A percentile compares a stretch with the other conserved stretches of the same genome.
Evolutionary conservation across 768 basidiomycete genomes (phyloP).

Genomic region (Lactifluus volemus): DNA sequence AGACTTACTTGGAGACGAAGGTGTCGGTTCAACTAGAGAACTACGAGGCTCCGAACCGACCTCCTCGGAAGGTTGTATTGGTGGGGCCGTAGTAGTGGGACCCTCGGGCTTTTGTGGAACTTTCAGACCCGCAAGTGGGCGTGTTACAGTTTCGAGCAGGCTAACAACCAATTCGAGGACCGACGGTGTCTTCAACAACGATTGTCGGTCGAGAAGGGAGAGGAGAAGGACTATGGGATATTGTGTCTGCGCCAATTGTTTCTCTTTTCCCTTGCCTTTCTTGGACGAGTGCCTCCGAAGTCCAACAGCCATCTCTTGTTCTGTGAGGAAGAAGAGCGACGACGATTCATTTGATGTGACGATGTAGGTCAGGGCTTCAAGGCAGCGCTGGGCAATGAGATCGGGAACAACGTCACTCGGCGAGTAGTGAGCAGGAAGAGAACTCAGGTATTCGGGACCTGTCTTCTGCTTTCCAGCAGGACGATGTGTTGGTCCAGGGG

Average conservation of each 20-base stretch:
- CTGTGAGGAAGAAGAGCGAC: constrained; percentile 89
- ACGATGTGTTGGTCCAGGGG: constrained; percentile 33
- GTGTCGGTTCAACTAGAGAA: not conserved
- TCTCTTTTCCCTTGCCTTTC: constrained; percentile 96
- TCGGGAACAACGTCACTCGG: constrained; percentile 83
- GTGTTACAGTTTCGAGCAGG: constrained; percentile 81
- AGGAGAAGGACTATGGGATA: constrained; percentile 89
- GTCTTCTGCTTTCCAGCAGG: constrained; percentile 64
- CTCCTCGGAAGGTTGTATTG: not conserved
- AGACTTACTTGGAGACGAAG: constrained; percentile 8
- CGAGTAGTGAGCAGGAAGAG: constrained; percentile 40
- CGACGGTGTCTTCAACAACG: constrained; percentile 75
- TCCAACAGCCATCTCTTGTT: constrained; percentile 84
- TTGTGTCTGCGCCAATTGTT: constrained; percentile 67
- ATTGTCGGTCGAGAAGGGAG: constrained; percentile 78
- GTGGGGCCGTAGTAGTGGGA: not conserved
- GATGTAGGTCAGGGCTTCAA: constrained; percentile 85
- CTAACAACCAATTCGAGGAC: constrained; percentile 91
- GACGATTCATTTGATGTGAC: constrained; percentile 78
- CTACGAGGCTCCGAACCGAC: constrained; percentile 12
- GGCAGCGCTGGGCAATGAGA: constrained; percentile 86
- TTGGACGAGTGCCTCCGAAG: constrained; percentile 59
- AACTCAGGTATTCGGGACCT: constrained; percentile 41
- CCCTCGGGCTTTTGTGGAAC: constrained; percentile 33
- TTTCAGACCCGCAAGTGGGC: constrained; percentile 64